These are phyloP conservation scores for Sporobolomyces phaffii DNA, from an alignment of 768 basidiomycete genomes.

Conservation along the genomic window DNA sequence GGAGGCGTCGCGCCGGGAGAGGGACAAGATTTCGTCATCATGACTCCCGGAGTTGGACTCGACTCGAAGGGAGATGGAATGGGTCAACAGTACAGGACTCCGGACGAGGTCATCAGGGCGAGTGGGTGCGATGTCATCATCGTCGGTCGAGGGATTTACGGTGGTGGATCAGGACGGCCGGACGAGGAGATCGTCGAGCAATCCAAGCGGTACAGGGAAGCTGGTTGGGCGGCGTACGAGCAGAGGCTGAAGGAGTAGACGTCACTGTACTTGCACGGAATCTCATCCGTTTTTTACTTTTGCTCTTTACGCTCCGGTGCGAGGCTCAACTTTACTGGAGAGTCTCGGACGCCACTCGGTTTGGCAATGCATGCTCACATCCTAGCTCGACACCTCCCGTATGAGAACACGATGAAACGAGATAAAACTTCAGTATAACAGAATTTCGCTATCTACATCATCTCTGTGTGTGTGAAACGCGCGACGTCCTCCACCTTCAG, in stretches of 20 bases:
- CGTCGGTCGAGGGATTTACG: slow-evolving; percentile 91
- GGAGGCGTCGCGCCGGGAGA: slow-evolving; percentile 32
- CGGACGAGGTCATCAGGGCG: slow-evolving; percentile 69
- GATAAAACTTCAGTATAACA: too few species aligned
- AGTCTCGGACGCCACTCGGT: too few species aligned
- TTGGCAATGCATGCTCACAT: too few species aligned
- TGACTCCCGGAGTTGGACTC: slow-evolving; percentile 88
- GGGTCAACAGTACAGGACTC: slow-evolving; percentile 94
- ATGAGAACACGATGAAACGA: too few species aligned
- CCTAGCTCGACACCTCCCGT: too few species aligned
- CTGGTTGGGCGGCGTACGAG: slow-evolving; percentile 87
- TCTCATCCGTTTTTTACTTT: too few species aligned
- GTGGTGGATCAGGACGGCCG: slow-evolving; percentile 52
- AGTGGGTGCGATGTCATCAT: slow-evolving; percentile 93
- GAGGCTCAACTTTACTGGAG: too few species aligned
- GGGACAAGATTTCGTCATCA: slow-evolving; percentile 69
- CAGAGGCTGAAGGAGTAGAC: slow-evolving; percentile 48
- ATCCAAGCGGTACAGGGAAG: slow-evolving; percentile 74
- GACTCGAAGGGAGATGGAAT: slow-evolving; percentile 70
- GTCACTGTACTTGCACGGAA: too few species aligned
- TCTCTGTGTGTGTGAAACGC: too few species aligned
- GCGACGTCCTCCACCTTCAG: too few species aligned
- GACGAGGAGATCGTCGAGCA: slow-evolving; percentile 51
- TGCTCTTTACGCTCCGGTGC: too few species aligned
- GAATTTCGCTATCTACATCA: too few species aligned